These are phyloP conservation scores for Skeletonema menzelii DNA, from an alignment of 108 stramenopile species.

Conservation along the genomic window DNA sequence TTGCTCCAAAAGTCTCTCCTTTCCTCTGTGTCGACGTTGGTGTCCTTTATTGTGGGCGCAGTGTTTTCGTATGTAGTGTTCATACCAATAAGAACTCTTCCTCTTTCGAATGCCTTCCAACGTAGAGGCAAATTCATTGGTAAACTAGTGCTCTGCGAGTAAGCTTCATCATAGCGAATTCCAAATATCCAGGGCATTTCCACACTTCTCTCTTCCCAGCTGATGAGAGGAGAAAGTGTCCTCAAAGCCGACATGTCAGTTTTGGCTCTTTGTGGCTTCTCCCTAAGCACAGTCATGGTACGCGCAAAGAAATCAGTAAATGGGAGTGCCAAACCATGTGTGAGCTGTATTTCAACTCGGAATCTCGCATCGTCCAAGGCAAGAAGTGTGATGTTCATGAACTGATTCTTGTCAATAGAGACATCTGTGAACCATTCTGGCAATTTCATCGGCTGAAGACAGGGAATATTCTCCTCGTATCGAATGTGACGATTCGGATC, in stretches of 20 bases:
- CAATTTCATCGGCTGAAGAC: constrained; percentile 65
- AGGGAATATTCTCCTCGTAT: constrained; percentile 63
- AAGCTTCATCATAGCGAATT: constrained; percentile 23
- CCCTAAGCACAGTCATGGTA: constrained; percentile 57
- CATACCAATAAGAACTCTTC: constrained; percentile 71
- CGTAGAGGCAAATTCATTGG: constrained; percentile 86
- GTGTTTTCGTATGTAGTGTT: constrained; percentile 49
- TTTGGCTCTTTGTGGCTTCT: constrained; percentile 39
- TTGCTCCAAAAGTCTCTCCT: constrained; percentile 58
- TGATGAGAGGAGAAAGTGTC: constrained; percentile 60
- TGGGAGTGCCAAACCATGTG: constrained; percentile 68
- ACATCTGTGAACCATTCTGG: constrained; percentile 60
- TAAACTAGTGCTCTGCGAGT: constrained; percentile 30
- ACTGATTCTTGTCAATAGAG: constrained; percentile 54
- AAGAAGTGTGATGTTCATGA: constrained; percentile 66
- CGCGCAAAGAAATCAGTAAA: constrained; percentile 61
- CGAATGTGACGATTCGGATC: constrained; percentile 38
- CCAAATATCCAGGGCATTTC: constrained; percentile 52
- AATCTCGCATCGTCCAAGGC: constrained; percentile 80
- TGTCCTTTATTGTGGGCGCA: constrained; percentile 33
- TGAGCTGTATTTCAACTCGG: constrained; percentile 74
- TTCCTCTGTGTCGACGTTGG: constrained; percentile 17
- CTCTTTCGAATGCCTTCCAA: constrained; percentile 65
- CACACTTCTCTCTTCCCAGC: constrained; percentile 54
- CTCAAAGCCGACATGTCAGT: constrained; percentile 28